These are phyloP conservation scores for Trypanosoma lewisi DNA, from an alignment of 208 protist genomes.

Conservation along the genomic window DNA sequence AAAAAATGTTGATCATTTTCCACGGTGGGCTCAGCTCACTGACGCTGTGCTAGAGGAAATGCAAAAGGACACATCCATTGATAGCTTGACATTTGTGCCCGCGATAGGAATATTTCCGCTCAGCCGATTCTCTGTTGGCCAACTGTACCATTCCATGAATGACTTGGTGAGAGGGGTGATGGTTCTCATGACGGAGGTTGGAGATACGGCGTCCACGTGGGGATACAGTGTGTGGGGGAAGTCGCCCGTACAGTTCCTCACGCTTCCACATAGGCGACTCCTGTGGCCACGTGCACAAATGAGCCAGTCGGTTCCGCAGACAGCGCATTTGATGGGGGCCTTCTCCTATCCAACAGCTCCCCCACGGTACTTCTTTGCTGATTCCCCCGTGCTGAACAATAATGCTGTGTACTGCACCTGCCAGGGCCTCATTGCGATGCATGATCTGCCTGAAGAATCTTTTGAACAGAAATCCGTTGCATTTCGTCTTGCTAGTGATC, in stretches of 20 bases:
- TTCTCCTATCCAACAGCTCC: constrained; percentile 16
- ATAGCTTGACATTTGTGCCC: constrained; percentile 11
- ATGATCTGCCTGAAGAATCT: neutral
- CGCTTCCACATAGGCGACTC: neutral
- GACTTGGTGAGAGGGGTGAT: constrained; percentile 16
- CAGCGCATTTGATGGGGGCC: constrained; percentile 9
- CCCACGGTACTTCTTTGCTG: constrained; percentile 13
- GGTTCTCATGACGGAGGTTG: constrained; percentile 1
- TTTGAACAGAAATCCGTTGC: neutral
- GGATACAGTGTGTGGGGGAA: neutral
- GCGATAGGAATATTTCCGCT: constrained; percentile 22
- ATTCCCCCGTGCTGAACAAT: constrained; percentile 2
- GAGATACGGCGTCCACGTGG: neutral
- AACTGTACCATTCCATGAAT: constrained; percentile 25
- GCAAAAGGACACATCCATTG: neutral
- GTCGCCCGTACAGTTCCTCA: constrained; percentile 15
- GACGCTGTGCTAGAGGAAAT: neutral
- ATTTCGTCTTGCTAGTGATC: constrained; percentile 8
- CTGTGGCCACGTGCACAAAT: constrained; percentile 1
- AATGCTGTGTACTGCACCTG: constrained; percentile 20
- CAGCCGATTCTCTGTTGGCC: constrained; percentile 11
- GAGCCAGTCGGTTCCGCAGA: neutral
- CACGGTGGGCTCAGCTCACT: neutral
- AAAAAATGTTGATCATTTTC: neutral
- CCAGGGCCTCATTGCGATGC: constrained; percentile 3